Evolutionary conservation across 305 asterid genomes (phyloP), one percentile per base, ranked within the genome.

Genomic region (Salvia sclarea): DNA sequence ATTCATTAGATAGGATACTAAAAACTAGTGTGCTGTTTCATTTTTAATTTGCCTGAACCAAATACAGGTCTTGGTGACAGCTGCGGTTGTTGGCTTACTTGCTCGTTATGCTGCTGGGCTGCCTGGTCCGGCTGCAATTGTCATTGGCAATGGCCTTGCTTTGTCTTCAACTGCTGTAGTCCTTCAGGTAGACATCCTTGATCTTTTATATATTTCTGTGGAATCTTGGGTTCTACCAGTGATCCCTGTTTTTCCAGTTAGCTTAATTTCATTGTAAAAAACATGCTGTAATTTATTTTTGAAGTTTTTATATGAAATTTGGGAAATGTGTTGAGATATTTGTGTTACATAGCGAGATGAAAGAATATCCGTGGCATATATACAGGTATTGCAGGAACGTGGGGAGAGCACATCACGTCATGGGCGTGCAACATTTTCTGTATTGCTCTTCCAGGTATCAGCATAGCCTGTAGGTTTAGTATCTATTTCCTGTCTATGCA

Each of bases 351-450:
- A 48, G 69, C 54, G 69, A 59, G 58, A 50, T 78, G 30, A 69
- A 68, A 70, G 75, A 62, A 73, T 72, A 53, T 30, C 12, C 69
- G 50, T 53, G 72, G 69, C 30, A 37, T 77, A 58, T 78, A 65
- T 78, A 82, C 84, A 92, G 99, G 99, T 95, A 61, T 81, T 95
- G 82, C 99, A 95, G 74, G 99, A 95, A 75, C 91, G 99, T 33
- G 98, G 99, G 70, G 99, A 95, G 87, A 95, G 99, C 87, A 91
- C 99, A 69, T 95, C 98, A 68, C 99, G 98, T 60, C 99, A 95
- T 48, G 98, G 99, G 70, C 95, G 99, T 68, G 96, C 99, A 49
- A 86, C 98, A 65, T 95, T 95, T 79, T 95, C 99, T 31, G 98
- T 95, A 62, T 85, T 95, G 76, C 97, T 95, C 64, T 95, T 95